Conservation (phyloP, 2,329 filamentous ascomycete genomes). For the Sodiomyces alkalinus region DNA sequence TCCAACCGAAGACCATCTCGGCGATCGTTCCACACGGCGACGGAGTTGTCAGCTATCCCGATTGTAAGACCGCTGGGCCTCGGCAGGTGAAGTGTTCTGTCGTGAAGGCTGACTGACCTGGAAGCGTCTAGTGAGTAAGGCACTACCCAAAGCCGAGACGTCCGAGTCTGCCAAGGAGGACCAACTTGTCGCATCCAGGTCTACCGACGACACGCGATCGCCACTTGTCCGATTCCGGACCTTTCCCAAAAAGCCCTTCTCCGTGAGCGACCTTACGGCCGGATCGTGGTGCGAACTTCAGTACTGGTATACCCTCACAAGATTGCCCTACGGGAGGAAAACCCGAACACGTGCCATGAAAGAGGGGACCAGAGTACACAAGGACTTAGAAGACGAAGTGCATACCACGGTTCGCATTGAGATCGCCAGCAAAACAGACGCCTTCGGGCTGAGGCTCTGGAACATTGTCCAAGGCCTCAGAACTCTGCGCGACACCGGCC, state of each 20-base stretch:
- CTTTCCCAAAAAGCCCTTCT: conserved; percentile 62
- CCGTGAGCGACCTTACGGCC: conserved; percentile 75
- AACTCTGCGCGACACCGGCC: conserved; percentile 52
- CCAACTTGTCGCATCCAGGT: conserved; percentile 7
- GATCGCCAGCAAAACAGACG: conserved; percentile 62
- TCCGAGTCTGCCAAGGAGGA: conserved; percentile 8
- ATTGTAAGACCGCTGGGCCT: conserved; percentile 31
- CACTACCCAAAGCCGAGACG: conserved; percentile 15
- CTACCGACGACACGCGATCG: conserved; percentile 21
- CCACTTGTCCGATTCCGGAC: conserved; percentile 69
- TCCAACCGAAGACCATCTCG: conserved; percentile 3
- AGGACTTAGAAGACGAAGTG: conserved; percentile 71
- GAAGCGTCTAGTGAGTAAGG: conserved; percentile 47
- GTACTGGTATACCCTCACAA: conserved; percentile 74
- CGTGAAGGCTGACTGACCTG: conserved; percentile 39
- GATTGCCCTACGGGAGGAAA: conserved; percentile 55
- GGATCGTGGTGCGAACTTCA: conserved; percentile 95
- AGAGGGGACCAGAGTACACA: conserved; percentile 64
- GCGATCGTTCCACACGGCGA: conserved; percentile 9
- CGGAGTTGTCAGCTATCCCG: conserved; percentile 27
- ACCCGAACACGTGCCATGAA: conserved; percentile 71
- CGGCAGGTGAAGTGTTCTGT: conserved; percentile 3
- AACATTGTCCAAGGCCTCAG: conserved; percentile 79
- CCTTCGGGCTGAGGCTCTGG: conserved; percentile 72
- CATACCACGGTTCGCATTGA: conserved; percentile 62